phyloP scores from a whole-genome alignment of 768 basidiomycete genomes.

The Kondoa malvinella region DNA sequence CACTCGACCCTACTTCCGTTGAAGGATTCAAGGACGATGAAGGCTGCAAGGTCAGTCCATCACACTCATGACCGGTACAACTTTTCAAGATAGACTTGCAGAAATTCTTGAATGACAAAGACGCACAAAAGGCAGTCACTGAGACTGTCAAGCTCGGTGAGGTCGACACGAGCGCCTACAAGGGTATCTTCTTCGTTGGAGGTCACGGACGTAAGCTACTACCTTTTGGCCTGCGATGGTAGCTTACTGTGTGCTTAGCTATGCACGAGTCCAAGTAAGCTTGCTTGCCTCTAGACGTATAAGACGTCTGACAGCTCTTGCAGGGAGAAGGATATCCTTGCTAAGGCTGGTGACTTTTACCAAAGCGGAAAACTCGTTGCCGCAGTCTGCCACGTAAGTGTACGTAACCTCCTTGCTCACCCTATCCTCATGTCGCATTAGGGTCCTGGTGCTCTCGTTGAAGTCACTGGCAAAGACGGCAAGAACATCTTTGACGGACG shows the following conservation, averaged over 20 bases:
- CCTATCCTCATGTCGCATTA: too few species aligned
- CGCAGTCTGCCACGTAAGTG: conserved; percentile 54
- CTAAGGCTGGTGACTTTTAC: conserved; percentile 41
- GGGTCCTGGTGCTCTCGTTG: conserved; percentile 42
- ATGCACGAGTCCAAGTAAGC: neutral
- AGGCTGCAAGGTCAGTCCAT: neutral
- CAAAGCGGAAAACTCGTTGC: conserved; percentile 47
- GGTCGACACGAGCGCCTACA: conserved; percentile 46
- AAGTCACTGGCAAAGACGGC: conserved; percentile 31
- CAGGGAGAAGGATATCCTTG: neutral
- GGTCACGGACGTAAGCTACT: conserved; percentile 58
- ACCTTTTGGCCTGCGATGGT: conserved; percentile 44
- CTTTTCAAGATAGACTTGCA: conserved; percentile 40
- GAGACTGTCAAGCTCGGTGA: conserved; percentile 47
- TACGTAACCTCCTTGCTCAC: neutral
- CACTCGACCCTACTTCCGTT: conserved; percentile 45
- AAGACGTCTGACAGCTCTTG: neutral
- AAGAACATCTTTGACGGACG: conserved; percentile 50
- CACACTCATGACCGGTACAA: conserved; percentile 35
- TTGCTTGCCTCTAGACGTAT: neutral
- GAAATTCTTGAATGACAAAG: conserved; percentile 46
- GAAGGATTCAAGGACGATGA: conserved; percentile 32
- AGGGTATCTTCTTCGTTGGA: conserved; percentile 60
- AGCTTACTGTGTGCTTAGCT: too few species aligned
- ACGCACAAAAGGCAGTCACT: conserved; percentile 41